Percentiles rank a stretch among this genome's conserved stretches.
Conservation (phyloP, 805 yeast species). For the Nakazawaea molendinolei region DNA sequence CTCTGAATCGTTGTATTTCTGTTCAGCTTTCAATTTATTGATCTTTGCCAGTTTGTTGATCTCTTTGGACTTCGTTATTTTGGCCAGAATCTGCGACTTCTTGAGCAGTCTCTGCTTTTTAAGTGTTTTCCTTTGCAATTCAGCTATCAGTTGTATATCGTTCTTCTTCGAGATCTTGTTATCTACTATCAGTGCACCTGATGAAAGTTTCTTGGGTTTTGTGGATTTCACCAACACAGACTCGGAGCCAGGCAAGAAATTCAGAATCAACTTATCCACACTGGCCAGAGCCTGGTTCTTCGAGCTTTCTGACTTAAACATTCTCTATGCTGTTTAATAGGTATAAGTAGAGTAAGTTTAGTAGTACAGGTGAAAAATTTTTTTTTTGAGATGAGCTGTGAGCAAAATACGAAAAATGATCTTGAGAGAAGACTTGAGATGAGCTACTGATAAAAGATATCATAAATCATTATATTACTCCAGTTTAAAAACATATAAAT, state of each 20-base stretch:
- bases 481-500: too few species aligned
- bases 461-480: too few species aligned
- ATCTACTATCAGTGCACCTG: slow-evolving; percentile 17
- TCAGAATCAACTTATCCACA: slow-evolving; percentile 19
- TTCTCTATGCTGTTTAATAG: too few species aligned
- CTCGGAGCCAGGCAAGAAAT: slow-evolving; percentile 19
- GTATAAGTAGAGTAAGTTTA: too few species aligned
- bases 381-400: too few species aligned
- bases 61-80: slow-evolving; percentile 18
- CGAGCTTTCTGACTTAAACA: slow-evolving; percentile 11
- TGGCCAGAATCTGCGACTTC: slow-evolving; percentile 12
- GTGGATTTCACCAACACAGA: slow-evolving; percentile 7
- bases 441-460: not conserved
- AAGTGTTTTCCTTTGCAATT: slow-evolving; percentile 13
- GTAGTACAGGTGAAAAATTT: too few species aligned
- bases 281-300: slow-evolving; percentile 8
- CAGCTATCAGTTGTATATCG: slow-evolving; percentile 15
- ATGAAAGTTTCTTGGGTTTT: slow-evolving; percentile 18
- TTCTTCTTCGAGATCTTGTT: slow-evolving; percentile 7
- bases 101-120: slow-evolving; percentile 16
- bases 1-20: slow-evolving; percentile 34
- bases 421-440: not conserved
- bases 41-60: slow-evolving; percentile 29
- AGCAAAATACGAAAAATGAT: too few species aligned
- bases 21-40: slow-evolving; percentile 30